Evolutionary conservation across 768 basidiomycete genomes (phyloP), one percentile per base, ranked within the genome.

Genomic region (Pulveroboletus sp.): DNA sequence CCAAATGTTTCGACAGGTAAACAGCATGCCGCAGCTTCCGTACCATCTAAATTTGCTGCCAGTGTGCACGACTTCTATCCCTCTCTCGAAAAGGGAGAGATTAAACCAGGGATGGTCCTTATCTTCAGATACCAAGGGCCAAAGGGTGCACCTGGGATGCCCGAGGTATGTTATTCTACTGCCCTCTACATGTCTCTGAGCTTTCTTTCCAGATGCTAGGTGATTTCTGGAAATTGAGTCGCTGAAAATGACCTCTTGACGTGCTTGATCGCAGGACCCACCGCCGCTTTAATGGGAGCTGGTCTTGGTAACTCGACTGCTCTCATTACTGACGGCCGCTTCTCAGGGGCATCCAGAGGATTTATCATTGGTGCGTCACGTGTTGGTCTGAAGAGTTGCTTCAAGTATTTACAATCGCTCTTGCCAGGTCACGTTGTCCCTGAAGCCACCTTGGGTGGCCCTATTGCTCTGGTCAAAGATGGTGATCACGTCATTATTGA

Each of bases 131-230:
- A 93, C 66, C 87, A 89, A 69, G 91, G 91, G 12, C 90, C 92
- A 1, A 91, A 88, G 64, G 90, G 91, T 23, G 91, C 81, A n/a
- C 92, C 90, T 23, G 91, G 91, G 20, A 92, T 91, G 90, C 91
- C 91, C 9, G 90, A 94, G 72, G 80, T 80, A 47, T 32, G 62
- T 43, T 11, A 25, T 37, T 42, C 43, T 23, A 17, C 37, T 17
- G n/a, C 20, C 46, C 25, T 25, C 17, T 24, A 12, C 11, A 47
- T 16, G 5, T 19, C 10, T 46, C 41, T 57, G 20, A 59, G 7
- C 16, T 27, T 40, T 42, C 25, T 44, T 48, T 19, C 24, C 45
- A 77, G 73, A 79, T 79, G 77, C 54, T 77, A 49, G 74, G 76
- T 75, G 45, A 54, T 43, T 57, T 39, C 8, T 4, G 44, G 34